Evolutionary conservation across 2,329 filamentous ascomycete species (phyloP), one percentile per base, ranked within the genome.

Genomic region (Fusarium pseudonygamai): DNA sequence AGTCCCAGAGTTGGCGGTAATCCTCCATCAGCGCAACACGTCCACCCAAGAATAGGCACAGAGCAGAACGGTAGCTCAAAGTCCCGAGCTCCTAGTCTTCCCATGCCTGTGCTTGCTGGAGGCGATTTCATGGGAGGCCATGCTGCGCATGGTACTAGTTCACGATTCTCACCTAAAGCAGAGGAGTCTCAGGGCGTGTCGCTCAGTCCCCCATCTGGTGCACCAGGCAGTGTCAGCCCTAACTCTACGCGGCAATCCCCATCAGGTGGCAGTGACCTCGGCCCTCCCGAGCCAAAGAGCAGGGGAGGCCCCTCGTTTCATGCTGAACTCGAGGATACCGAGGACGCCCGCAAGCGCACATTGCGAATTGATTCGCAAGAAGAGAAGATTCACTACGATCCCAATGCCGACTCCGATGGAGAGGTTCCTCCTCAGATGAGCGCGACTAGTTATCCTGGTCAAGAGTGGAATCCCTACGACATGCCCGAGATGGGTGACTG

Each of bases 391-490:
- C 81, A 84, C 80, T 75, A 79, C 47, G 78, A 82, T 14, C 81
- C 80, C 12, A 79, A 81, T 30, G 82, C 81, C 34, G 81, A 82
- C 58, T 78, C 77, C 16, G 77, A 78, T 34, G 77, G 77, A 30
- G 77, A 78, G 57, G 40, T 64, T 28, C 67, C 78, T n/a, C 86
- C 87, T 18, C 83, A 86, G 66, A 93, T 93, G 91, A 87, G 85
- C 53, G 91, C 90, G 12, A 91, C 90, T 18, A 90, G 88, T 78
- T 93, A 93, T 79, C 91, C 91, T 0, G 91, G 91, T 1, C 90
- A 92, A 82, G 91, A 93, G 79, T 93, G 91, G 91, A 88, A 88
- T 74, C 90, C 90, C 5, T 89, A 87, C 37, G 81, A 80, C 16
- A 79, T 80, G 64, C 71, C 76, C 10, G 79, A 81, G 22, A 78